These are phyloP conservation scores for Aspergillus sp. DNA, from an alignment of 2,329 filamentous ascomycete species.

Conservation along the genomic window DNA sequence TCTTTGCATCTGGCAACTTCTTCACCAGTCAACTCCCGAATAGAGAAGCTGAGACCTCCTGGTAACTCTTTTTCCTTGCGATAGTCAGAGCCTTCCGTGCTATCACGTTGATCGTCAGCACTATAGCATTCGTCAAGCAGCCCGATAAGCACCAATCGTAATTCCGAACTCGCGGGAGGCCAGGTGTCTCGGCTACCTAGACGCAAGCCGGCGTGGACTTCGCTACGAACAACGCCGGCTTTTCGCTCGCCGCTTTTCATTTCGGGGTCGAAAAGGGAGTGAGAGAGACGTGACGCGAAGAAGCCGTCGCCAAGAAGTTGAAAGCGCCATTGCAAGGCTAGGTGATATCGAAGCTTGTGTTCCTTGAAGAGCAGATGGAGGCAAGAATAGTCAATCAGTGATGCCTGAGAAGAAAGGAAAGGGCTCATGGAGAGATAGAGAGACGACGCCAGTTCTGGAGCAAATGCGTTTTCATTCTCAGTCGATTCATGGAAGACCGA, in stretches of 20 bases:
- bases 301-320: constrained; percentile 82
- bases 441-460: constrained; percentile 51
- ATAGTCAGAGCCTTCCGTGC: constrained; percentile 19
- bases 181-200: constrained; percentile 78
- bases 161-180: constrained; percentile 91
- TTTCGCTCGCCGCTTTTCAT: constrained; percentile 75
- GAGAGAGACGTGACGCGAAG: constrained; percentile 75
- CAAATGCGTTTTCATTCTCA: constrained; percentile 24
- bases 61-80: constrained; percentile 51
- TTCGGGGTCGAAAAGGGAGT: constrained; percentile 81
- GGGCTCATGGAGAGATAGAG: constrained; percentile 71
- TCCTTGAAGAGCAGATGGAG: constrained; percentile 73
- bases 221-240: constrained; percentile 65
- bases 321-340: constrained; percentile 74
- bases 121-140: constrained; percentile 74
- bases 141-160: constrained; percentile 85
- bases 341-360: constrained; percentile 69
- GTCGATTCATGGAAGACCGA: constrained; percentile 13
- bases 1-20: constrained; percentile 84
- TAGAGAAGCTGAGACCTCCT: constrained; percentile 75
- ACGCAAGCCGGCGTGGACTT: constrained; percentile 76
- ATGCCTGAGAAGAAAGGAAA: constrained; percentile 70
- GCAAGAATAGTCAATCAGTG: constrained; percentile 73
- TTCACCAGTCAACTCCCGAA: constrained; percentile 73
- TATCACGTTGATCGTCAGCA: constrained; percentile 22